Conservation (phyloP, 169 alveolate species). For the Babesia gibsoni region DNA sequence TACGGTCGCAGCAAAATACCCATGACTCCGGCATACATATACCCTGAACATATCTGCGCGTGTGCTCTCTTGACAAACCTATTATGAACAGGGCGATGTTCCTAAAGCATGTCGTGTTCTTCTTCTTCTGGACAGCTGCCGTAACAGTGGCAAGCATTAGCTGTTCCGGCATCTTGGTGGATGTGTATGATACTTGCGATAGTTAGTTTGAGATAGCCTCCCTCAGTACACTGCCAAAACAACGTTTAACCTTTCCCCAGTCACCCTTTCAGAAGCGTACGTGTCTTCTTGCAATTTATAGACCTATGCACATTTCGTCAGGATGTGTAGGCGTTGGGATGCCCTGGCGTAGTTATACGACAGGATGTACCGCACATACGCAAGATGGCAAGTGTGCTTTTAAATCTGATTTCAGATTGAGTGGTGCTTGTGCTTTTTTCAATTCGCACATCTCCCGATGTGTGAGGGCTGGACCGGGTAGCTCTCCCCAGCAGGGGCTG, state of each 20-base stretch:
- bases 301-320: neutral
- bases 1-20: constrained; percentile 49
- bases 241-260: neutral
- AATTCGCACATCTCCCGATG: neutral
- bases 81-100: constrained; percentile 55
- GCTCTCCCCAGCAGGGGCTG: neutral
- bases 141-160: neutral
- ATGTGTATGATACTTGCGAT: constrained; percentile 37
- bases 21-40: constrained; percentile 64
- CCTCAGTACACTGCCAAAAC: neutral
- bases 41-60: constrained; percentile 18
- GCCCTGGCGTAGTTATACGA: neutral
- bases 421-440: neutral
- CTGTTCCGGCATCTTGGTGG: constrained; percentile 18
- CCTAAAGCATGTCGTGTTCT: constrained; percentile 54
- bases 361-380: neutral
- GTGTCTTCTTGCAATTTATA: neutral
- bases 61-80: neutral
- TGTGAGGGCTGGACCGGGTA: neutral
- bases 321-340: constrained; percentile 6
- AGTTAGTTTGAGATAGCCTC: neutral
- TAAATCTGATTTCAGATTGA: neutral
- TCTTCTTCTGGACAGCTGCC: constrained; percentile 8
- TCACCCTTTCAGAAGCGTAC: neutral
- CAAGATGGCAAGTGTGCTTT: neutral